Base-by-base conservation (phyloP, 805 yeast genomes). In the Yamadazyma sp. region DNA sequence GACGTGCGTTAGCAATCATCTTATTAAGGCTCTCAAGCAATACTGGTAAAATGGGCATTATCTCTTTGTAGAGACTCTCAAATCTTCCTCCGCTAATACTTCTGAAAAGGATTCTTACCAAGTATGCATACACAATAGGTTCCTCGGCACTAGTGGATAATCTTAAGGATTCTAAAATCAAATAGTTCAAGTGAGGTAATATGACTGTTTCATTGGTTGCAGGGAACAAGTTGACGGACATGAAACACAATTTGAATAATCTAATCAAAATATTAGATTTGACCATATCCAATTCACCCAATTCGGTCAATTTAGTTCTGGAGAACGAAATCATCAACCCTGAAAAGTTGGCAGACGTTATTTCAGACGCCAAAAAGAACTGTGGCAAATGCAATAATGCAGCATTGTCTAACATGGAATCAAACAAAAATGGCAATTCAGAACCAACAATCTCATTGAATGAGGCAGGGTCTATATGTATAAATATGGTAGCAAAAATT, bases 11-110 rank as follows among this genome's bases (percentile, higher is more conserved):
- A 17, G 80, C 73, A 27, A 93, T 80, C 69, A 90, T 73, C 49
- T 86, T 77, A 57, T 91, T 91, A 47, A 93, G 71, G 2, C 95
- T 82, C 46, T 89, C 96, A 28, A 93, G 66, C 28, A 93, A 65
- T 1, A 85, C 88, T 40, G 95, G 98, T 29, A 93, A 64, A 25
- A 93, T 70, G 0, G 99, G 99, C 68, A 89, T 75, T 13, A 95
- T 91, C 44, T 90, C 95, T 50, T 93, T 87, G 66, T 95, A 95
- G 12, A 93, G 68, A 37, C 82, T 80, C 59, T 93, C 99, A 57
- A 93, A 91, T 41, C 98, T 71, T 5, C 99, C 99, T 35, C 99
- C 98, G 22, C 97, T 96, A 32, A 93, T 90, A 52, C 95, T 85
- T 59, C 98, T 73, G 69, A 93, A 93, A 34, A 93, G 65, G 0